Conservation (phyloP, 73 alveolate species). For the Halteria grandinella region DNA sequence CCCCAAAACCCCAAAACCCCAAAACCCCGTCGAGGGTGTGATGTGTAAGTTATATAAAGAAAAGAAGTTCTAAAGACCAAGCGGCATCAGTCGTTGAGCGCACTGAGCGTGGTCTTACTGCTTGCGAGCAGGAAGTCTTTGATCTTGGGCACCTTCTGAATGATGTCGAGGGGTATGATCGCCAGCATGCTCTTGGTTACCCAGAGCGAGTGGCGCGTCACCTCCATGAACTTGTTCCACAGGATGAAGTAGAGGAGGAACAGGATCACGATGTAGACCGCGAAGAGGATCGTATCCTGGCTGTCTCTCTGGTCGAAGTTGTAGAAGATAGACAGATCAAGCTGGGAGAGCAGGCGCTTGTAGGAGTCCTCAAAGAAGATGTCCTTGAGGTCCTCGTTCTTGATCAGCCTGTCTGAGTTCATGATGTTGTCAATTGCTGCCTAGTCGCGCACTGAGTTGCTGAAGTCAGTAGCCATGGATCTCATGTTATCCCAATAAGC, state of each 20-base stretch:
- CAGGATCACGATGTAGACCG: constrained; percentile 43
- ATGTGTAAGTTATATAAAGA: too few relatives aligned
- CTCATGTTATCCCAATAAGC: constrained; percentile 60
- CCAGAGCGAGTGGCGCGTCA: constrained; percentile 61
- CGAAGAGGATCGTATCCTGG: constrained; percentile 46
- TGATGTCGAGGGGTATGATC: constrained; percentile 55
- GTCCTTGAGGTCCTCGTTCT: constrained; percentile 42
- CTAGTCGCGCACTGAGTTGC: constrained; percentile 14
- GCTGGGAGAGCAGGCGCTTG: background rate
- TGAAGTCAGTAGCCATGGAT: constrained; percentile 54
- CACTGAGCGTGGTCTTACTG: constrained; percentile 45
- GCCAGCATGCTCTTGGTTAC: constrained; percentile 62
- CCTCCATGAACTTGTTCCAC: constrained; percentile 54
- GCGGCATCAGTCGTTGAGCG: constrained; percentile 48
- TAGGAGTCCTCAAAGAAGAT: constrained; percentile 35
- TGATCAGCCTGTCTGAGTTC: constrained; percentile 35
- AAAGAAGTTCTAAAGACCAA: too few relatives aligned
- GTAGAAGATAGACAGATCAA: constrained; percentile 6
- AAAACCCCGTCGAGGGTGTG: too few relatives aligned
- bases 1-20: too few relatives aligned
- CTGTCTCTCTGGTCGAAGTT: constrained; percentile 27
- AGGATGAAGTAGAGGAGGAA: constrained; percentile 47
- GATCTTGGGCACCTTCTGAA: constrained; percentile 45
- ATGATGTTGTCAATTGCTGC: constrained; percentile 29
- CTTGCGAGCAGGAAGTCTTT: constrained; percentile 45